Evolutionary conservation across 768 basidiomycete genomes (phyloP).

Genomic region (Boletus bicolor): DNA sequence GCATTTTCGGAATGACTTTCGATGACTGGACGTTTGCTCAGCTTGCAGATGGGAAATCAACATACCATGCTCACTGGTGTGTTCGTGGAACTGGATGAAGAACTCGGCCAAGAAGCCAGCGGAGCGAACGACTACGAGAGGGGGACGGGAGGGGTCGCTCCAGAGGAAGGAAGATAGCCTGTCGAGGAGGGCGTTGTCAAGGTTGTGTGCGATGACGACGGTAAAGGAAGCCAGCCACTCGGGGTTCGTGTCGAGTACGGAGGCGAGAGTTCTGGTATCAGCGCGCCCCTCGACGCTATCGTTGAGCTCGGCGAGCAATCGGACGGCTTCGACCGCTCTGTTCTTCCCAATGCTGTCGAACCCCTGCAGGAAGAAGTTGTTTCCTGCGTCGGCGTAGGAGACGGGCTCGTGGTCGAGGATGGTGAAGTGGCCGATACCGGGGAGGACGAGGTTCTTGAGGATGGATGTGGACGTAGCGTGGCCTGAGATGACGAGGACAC

Average conservation of each 20-base stretch:
- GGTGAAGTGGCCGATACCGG: slow-evolving; percentile 94
- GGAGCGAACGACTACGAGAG: slow-evolving; percentile 76
- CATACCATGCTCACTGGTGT: slow-evolving; percentile 56
- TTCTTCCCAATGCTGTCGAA: slow-evolving; percentile 72
- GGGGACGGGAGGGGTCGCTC: slow-evolving; percentile 53
- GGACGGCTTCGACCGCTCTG: slow-evolving; percentile 76
- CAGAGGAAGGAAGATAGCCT: slow-evolving; percentile 67
- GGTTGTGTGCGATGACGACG: slow-evolving; percentile 83
- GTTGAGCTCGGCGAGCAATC: slow-evolving; percentile 81
- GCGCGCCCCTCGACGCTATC: slow-evolving; percentile 74
- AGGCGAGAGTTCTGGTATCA: slow-evolving; percentile 51
- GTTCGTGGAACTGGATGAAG: slow-evolving; percentile 85
- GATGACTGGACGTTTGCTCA: slow-evolving; percentile 53
- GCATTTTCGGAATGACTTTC: slow-evolving; percentile 80
- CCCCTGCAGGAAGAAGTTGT: slow-evolving; percentile 93
- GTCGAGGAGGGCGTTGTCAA: slow-evolving; percentile 53
- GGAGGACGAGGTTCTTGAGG: slow-evolving; percentile 95
- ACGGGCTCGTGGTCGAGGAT: slow-evolving; percentile 69
- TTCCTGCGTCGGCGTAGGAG: slow-evolving; percentile 77
- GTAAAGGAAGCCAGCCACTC: slow-evolving; percentile 62
- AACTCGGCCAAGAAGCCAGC: slow-evolving; percentile 91
- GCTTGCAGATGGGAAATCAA: not conserved
- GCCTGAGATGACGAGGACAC: slow-evolving; percentile 76
- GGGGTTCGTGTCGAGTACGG: slow-evolving; percentile 53
- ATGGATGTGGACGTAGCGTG: slow-evolving; percentile 85